Evolutionary conservation across 139 green algal genomes (phyloP).

Genomic region (Chlamydomonas incerta): DNA sequence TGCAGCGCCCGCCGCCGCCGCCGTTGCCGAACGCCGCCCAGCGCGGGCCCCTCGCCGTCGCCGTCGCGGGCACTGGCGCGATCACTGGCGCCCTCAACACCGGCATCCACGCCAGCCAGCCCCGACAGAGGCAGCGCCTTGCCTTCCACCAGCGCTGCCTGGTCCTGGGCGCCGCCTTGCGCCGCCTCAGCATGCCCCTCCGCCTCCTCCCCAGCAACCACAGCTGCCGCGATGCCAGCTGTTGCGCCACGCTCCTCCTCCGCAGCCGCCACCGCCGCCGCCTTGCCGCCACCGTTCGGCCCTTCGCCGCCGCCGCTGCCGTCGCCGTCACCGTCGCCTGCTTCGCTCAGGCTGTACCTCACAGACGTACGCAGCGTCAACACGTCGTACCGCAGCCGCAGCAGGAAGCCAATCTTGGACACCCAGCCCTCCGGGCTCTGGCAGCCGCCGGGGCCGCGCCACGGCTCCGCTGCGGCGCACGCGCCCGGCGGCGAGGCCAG

Average conservation of each 20-base stretch:
- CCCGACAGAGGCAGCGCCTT: no score
- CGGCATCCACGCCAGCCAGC: no score
- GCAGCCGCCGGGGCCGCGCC: background rate
- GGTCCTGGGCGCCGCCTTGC: no score
- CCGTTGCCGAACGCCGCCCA: background rate
- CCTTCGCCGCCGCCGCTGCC: background rate
- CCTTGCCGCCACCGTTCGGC: background rate
- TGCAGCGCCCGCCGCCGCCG: background rate
- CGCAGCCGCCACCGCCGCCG: background rate
- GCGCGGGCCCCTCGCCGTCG: background rate
- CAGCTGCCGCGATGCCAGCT: no score
- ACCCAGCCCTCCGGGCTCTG: conserved; percentile 21
- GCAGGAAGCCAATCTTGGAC: background rate
- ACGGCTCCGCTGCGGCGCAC: background rate
- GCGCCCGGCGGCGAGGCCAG: background rate
- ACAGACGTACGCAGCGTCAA: conserved; percentile 16
- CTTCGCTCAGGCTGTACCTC: background rate
- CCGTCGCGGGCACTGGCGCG: background rate
- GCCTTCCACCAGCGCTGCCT: no score
- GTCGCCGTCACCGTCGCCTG: background rate
- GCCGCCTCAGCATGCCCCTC: background rate
- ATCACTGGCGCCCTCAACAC: background rate
- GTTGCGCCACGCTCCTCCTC: no score
- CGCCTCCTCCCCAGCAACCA: no score
- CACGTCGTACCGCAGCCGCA: conserved; percentile 21